Evolutionary conservation across 176 grass and related monocot species (phyloP).

Genomic region (Avena sativa): DNA sequence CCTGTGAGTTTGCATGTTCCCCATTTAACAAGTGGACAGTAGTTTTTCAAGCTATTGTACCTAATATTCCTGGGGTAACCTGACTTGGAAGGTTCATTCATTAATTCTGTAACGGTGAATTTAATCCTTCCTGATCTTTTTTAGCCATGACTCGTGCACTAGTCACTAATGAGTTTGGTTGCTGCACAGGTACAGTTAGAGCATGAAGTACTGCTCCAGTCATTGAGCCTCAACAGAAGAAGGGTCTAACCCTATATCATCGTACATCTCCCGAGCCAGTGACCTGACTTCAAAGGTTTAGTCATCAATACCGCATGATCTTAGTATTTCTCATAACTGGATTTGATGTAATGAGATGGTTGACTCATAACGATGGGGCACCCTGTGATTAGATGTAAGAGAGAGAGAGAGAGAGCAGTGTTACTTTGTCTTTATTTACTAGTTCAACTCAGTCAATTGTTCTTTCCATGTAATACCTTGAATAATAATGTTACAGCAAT

Average conservation of each 20-base stretch:
- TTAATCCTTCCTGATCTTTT: not conserved
- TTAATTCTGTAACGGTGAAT: not conserved
- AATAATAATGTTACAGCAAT: constrained; percentile 34
- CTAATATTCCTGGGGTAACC: not conserved
- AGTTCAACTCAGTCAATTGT: constrained; percentile 32
- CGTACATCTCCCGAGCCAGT: not conserved
- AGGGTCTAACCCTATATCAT: not conserved
- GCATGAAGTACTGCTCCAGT: not conserved
- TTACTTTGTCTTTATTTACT: constrained; percentile 12
- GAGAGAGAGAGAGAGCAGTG: not conserved
- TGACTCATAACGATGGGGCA: not conserved
- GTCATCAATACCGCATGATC: not conserved
- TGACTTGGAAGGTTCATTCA: not conserved
- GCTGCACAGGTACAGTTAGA: not conserved
- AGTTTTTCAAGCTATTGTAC: not conserved
- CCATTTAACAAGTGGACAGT: too few species aligned
- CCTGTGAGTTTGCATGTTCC: too few species aligned
- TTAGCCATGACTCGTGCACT: not conserved
- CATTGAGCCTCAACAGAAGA: not conserved
- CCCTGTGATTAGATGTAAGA: constrained; percentile 29
- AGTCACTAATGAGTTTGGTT: not conserved
- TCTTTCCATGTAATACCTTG: not conserved
- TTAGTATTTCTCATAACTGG: not conserved
- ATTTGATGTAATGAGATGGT: not conserved
- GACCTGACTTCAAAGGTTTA: not conserved